Evolutionary conservation across 257 asterid species (phyloP), one percentile per base, ranked within the genome.

Genomic region (Nicotiana knightiana): DNA sequence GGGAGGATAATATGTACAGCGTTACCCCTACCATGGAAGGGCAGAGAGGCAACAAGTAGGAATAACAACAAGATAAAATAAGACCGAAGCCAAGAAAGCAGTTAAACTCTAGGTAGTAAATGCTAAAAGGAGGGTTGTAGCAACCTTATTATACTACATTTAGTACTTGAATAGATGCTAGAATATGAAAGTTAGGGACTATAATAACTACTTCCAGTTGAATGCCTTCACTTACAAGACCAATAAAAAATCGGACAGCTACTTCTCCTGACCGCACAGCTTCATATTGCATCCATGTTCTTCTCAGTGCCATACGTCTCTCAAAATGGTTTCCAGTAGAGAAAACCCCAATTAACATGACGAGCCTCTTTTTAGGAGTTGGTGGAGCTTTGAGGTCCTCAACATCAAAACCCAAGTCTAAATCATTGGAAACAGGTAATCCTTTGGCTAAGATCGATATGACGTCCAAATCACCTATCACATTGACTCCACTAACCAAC

Each of bases 221-320:
- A 77, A 67, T 43, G 82, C 84, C 84, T 83, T 43, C 87, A 91
- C 99, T 94, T 87, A 96, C 99, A 86, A 96, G 97, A 86, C 99
- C 99, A 67, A 94, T 90, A 91, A 94, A 91, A 87, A 96, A 96
- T 70, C 97, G 97, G 28, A 94, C 97, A 62, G 93, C 98, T 82
- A 96, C 99, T 66, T 86, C 90, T 80, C 97, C 98, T 1, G 88
- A 82, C 17, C 90, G 95, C 54, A 94, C 93, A 13, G 93, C 92
- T 78, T 91, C 93, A 79, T 91, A 96, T 79, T 92, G 98, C 99
- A 96, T 96, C 99, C 98, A 96, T 54, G 97, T 89, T 87, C 95
- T 93, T 84, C 99, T 91, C 68, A 96, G 81, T 37, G 98, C 97
- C 99, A 93, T 92, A 5, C 99, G 97, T 83, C 97, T 93, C 90